phyloP scores from a whole-genome alignment of 1,284 basidiomycete genomes.

The Cutaneotrichosporon cutaneum region DNA sequence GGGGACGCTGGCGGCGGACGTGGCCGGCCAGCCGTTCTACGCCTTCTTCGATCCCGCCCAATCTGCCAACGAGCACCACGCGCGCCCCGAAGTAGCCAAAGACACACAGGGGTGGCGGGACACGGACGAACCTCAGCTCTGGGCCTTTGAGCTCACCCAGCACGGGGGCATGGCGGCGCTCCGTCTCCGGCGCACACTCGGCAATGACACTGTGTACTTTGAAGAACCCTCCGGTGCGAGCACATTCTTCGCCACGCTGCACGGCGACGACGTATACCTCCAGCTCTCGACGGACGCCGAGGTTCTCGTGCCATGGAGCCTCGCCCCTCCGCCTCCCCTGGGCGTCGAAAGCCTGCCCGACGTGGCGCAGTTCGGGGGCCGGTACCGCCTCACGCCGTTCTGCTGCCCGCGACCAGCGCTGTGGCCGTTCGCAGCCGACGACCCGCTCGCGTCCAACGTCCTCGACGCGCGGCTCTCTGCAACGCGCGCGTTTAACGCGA shows the following conservation, averaged over 20 bases:
- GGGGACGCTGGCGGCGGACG: constrained; percentile 21
- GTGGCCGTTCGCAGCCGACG: constrained; percentile 38
- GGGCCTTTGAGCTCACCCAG: constrained; percentile 24
- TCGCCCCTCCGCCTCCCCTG: no score
- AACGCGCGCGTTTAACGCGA: constrained; percentile 24
- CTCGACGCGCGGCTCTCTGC: constrained; percentile 21
- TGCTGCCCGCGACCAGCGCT: constrained; percentile 33
- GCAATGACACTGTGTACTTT: no score
- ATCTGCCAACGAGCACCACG: no score
- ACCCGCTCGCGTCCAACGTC: constrained; percentile 33
- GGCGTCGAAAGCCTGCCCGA: no score
- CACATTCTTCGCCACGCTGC: no score
- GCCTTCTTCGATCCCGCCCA: constrained; percentile 13
- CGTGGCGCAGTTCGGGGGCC: not conserved
- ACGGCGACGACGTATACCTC: no score
- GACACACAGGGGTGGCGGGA: constrained; percentile 32
- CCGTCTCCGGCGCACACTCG: no score
- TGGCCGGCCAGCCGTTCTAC: constrained; percentile 17
- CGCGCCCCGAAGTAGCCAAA: no score
- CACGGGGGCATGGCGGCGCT: no score
- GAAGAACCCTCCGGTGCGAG: no score
- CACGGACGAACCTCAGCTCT: constrained; percentile 25
- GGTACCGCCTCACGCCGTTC: constrained; percentile 29
- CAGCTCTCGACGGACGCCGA: no score
- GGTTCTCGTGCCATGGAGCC: no score